These are phyloP conservation scores for Globisporangium cederbergense DNA, from an alignment of 352 stramenopile genomes.

Conservation along the genomic window DNA sequence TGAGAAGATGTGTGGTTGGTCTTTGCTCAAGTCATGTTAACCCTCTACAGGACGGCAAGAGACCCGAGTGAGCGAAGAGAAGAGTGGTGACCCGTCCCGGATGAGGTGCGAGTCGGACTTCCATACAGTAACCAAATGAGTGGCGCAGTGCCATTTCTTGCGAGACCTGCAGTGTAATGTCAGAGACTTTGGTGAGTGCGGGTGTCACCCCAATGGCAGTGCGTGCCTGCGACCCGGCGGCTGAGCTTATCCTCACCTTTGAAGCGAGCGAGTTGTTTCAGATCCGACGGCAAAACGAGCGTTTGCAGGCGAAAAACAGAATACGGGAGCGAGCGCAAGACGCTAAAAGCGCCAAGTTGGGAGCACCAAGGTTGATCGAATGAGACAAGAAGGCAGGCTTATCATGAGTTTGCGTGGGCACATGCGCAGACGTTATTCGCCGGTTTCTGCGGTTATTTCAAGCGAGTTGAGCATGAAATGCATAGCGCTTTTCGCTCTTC, in stretches of 20 bases:
- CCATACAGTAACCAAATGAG: not conserved
- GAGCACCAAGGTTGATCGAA: not conserved
- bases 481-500: not conserved
- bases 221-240: slow-evolving; percentile 2
- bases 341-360: not conserved
- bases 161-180: not conserved
- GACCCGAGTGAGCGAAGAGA: not conserved
- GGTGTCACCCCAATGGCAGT: not conserved
- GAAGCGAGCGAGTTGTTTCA: not conserved
- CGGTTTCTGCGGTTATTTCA: slow-evolving; percentile 8
- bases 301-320: not conserved
- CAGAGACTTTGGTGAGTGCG: not conserved
- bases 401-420: too few species aligned
- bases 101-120: not conserved
- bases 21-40: not conserved
- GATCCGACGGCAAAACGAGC: not conserved
- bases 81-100: not conserved
- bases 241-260: not conserved
- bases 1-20: not conserved
- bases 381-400: not conserved
- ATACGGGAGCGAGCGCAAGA: slow-evolving; percentile 5
- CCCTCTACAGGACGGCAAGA: not conserved
- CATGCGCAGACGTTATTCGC: slow-evolving; percentile 9
- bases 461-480: not conserved
- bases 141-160: not conserved